Evolutionary conservation across 176 grass and related monocot species (phyloP).

Genomic region (Puya raimondii): DNA sequence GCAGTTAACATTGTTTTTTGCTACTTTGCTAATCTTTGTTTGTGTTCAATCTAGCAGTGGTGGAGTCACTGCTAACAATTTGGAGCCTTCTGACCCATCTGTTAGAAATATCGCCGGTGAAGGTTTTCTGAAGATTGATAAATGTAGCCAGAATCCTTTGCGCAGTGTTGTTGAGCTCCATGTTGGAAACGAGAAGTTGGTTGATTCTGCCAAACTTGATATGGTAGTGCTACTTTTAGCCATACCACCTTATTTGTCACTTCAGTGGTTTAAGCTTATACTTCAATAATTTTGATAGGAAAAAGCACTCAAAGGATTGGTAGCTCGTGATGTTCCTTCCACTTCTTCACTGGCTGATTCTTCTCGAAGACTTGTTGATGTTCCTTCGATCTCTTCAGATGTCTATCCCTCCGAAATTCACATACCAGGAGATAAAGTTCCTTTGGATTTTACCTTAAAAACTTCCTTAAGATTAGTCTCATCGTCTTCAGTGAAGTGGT

Average conservation of each 20-base stretch:
- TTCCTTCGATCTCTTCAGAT: slow-evolving; percentile 25
- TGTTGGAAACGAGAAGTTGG: slow-evolving; percentile 45
- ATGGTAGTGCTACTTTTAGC: slow-evolving; percentile 44
- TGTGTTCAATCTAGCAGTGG: slow-evolving; percentile 17
- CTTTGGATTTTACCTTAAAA: slow-evolving; percentile 90
- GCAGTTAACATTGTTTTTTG: not conserved
- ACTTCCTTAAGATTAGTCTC: slow-evolving; percentile 62
- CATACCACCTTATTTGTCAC: not conserved
- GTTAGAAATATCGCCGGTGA: slow-evolving; percentile 21
- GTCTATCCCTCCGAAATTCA: slow-evolving; percentile 44
- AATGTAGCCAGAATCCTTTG: slow-evolving; percentile 57
- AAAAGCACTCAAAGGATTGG: slow-evolving; percentile 84
- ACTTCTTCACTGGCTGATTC: slow-evolving; percentile 18
- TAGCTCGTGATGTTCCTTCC: slow-evolving; percentile 33
- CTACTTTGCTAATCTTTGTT: not conserved
- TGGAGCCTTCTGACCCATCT: slow-evolving; percentile 21
- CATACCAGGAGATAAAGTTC: slow-evolving; percentile 56
- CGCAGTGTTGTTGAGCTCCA: slow-evolving; percentile 84
- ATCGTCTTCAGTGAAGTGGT: slow-evolving; percentile 91
- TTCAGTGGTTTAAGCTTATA: not conserved
- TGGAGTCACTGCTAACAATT: slow-evolving; percentile 10
- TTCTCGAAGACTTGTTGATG: slow-evolving; percentile 29
- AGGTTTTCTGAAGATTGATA: slow-evolving; percentile 49
- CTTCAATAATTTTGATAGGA: slow-evolving; percentile 39
- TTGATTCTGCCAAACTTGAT: slow-evolving; percentile 54